Conservation (phyloP, 2,329 filamentous ascomycete species). For the Paecilomyces dactylethromorphus region DNA sequence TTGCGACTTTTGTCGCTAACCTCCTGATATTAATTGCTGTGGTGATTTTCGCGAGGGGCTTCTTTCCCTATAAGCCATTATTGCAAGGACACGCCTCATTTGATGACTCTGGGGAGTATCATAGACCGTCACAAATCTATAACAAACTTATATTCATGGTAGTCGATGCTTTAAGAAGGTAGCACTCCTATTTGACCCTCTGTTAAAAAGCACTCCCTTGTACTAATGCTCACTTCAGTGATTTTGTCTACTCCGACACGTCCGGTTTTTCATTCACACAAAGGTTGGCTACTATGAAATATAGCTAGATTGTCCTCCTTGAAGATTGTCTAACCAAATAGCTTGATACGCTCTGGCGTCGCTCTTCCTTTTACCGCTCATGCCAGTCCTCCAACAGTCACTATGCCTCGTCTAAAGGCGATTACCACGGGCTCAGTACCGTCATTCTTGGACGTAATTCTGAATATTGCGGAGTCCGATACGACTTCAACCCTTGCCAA, state of each 20-base stretch:
- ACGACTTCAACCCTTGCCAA: slow-evolving; percentile 77
- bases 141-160: slow-evolving; percentile 96
- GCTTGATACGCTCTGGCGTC: slow-evolving; percentile 73
- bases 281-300: slow-evolving; percentile 47
- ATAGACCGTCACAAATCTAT: slow-evolving; percentile 63
- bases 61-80: slow-evolving; percentile 97
- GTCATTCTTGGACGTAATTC: slow-evolving; percentile 91
- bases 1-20: slow-evolving; percentile 60
- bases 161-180: slow-evolving; percentile 89
- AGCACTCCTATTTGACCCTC: slow-evolving; percentile 11
- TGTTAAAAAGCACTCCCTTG: not conserved
- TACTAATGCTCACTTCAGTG: slow-evolving; percentile 49
- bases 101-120: slow-evolving; percentile 45
- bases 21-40: slow-evolving; percentile 69
- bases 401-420: slow-evolving; percentile 95
- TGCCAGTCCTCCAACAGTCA: slow-evolving; percentile 94
- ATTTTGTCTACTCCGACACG: slow-evolving; percentile 78
- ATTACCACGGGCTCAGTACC: slow-evolving; percentile 98
- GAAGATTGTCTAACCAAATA: slow-evolving; percentile 28
- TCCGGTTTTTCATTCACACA: slow-evolving; percentile 88
- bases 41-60: slow-evolving; percentile 74
- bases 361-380: slow-evolving; percentile 93
- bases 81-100: slow-evolving; percentile 73
- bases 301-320: not conserved
- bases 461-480: slow-evolving; percentile 94